Base-by-base conservation (phyloP, 257 asterid species). In the Solanum chiquidenum region DNA sequence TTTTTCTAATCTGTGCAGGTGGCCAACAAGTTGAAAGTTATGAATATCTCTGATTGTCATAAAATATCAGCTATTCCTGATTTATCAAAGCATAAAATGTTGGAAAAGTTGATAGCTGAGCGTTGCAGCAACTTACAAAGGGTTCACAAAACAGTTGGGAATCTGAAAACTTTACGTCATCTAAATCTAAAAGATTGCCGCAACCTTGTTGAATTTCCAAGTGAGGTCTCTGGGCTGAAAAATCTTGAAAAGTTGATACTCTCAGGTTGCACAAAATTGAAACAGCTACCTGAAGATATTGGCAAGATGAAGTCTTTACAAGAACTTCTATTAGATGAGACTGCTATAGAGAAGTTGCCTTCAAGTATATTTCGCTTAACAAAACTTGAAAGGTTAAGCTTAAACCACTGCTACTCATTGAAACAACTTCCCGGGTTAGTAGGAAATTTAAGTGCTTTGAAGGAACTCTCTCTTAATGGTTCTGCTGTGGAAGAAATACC, bases 151-250 rank as follows among this genome's bases (percentile, higher is more conserved):
- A 80, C 91, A 46, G 71, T 90, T n/a, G 89, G 91, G 23, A 83
- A 89, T 80, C 85, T 90, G 37, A 58, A 66, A 20, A 27, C 72
- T 6, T 90, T 90, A 40, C 90, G 87, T 6, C 68, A 85, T 87
- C 46, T 90, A 86, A 90, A 89, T 89, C 49, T 90, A 42, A 85
- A 9, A 82, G 84, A 68, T n/a, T 89, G 91, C 71, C 7, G 10
- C 44, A 83, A 86, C 68, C 91, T 90, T 18, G 76, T 88, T 64
- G 90, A 89, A n/a, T 87, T 90, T 89, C 91, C 92, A 27, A 23
- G 52, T 29, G 92, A 90, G 55, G 91, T 90, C 64, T 90, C 92
- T 13, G 92, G 92, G 55, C 90, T 90, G 29, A 90, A 87, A 85
- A n/a, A 66, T 88, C 90, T 90, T n/a, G 88, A 89, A 84, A 87